phyloP scores from a whole-genome alignment of 2,329 filamentous ascomycete genomes.

The Leptographium radiaticola region DNA sequence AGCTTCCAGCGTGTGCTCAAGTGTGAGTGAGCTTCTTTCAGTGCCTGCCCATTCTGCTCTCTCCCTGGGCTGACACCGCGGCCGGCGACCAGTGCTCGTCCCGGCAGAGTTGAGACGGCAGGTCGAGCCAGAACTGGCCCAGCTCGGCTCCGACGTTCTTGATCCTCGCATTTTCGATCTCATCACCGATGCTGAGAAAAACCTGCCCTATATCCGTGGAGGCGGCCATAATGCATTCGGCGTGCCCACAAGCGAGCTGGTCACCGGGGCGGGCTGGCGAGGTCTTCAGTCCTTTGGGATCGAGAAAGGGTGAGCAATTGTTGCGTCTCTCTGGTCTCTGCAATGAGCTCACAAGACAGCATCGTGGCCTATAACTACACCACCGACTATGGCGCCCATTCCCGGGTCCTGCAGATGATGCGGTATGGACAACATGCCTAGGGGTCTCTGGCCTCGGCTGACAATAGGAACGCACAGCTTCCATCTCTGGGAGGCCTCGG shows the following conservation, averaged over 20 bases:
- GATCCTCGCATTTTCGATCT: slow-evolving; percentile 40
- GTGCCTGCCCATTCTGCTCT: not conserved
- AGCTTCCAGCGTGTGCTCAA: slow-evolving; percentile 37
- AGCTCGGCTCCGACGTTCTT: slow-evolving; percentile 39
- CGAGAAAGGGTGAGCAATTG: slow-evolving; percentile 29
- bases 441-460: not conserved
- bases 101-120: slow-evolving; percentile 24
- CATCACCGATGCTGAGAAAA: slow-evolving; percentile 51
- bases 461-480: slow-evolving; percentile 13
- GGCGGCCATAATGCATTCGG: slow-evolving; percentile 50
- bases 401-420: slow-evolving; percentile 46
- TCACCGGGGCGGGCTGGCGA: slow-evolving; percentile 55
- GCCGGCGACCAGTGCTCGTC: slow-evolving; percentile 30
- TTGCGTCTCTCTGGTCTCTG: not conserved
- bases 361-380: slow-evolving; percentile 50
- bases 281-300: slow-evolving; percentile 46
- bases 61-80: not conserved
- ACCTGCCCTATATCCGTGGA: slow-evolving; percentile 45
- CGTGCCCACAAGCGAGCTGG: slow-evolving; percentile 40
- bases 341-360: slow-evolving; percentile 15
- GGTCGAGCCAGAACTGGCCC: slow-evolving; percentile 29
- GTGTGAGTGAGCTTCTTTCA: slow-evolving; percentile 21
- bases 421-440: slow-evolving; percentile 17
- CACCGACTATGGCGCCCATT: slow-evolving; percentile 32
- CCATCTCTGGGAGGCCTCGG: slow-evolving; percentile 47